Evolutionary conservation across 495 filamentous ascomycete species (phyloP), one percentile per base, ranked within the genome.

Genomic region (Penicillium paradoxum): DNA sequence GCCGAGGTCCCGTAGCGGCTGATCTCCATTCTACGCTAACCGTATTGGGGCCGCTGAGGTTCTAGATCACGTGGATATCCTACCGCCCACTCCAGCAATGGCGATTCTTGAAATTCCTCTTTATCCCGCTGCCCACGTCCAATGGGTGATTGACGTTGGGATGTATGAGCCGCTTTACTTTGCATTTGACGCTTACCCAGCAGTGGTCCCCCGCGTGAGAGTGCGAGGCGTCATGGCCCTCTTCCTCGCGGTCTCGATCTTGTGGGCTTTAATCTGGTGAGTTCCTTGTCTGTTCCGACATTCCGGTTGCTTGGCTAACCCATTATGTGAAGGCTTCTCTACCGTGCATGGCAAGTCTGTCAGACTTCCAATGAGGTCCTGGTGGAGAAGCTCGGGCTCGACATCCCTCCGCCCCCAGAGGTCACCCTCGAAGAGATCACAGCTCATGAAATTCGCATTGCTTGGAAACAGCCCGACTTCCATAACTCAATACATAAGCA

Each of bases 401-500:
- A 98, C 58, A 89, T 97, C 18, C 93, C 93, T 46, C 83, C 89
- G 44, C 82, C 90, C 18, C 93, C 93, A 21, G 83, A 91, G 52
- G 87, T 97, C 22, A 95, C 90, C 27, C 79, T 98, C n/a, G 90
- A 91, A 45, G 90, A 87, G 44, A 89, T 98, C 53, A 86, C 85
- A 45, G 76, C 89, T 22, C 89, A 92, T 61, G 87, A 89, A 38
- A 86, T 95, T 24, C 86, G 89, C n/a, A 77, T 98, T 14, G 90
- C 91, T 61, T 97, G 91, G 90, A 90, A 89, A 47, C 80, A 87
- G 45, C 85, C 88, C 1, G 84, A 88, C 37, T 80, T 83, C 62
- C 85, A 84, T 48, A 85, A 88, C 51, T 85, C 88, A 11, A 86
- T 91, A 45, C 77, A 87, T 13, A 93, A 91, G 71, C 89, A 95